Conservation (phyloP, 192 early-diverging fungal species). For the Entomortierella parvispora region DNA sequence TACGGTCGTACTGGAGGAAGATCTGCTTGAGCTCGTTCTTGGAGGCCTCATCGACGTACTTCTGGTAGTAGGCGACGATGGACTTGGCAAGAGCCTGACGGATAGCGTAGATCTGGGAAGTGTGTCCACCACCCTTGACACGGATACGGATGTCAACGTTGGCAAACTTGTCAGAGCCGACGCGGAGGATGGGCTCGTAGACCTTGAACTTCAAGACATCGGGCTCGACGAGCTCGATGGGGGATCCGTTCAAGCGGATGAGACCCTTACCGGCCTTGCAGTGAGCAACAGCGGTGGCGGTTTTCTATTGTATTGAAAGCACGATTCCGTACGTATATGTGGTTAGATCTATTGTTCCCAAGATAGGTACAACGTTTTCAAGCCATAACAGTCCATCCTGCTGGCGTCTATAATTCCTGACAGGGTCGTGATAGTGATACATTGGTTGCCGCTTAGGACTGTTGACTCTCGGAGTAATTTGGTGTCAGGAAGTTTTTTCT, state of each 20-base stretch:
- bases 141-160: conserved; percentile 97
- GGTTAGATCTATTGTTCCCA: background rate
- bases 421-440: too few species aligned
- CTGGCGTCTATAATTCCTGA: too few species aligned
- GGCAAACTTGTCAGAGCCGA: conserved; percentile 97
- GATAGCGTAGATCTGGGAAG: conserved; percentile 95
- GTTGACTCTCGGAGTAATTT: too few species aligned
- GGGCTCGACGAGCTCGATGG: conserved; percentile 95
- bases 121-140: conserved; percentile 94
- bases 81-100: conserved; percentile 98
- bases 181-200: conserved; percentile 96
- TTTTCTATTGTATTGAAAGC: conserved; percentile 72
- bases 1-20: conserved; percentile 87
- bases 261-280: conserved; percentile 98
- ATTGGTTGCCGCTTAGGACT: too few species aligned
- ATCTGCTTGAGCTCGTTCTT: conserved; percentile 97
- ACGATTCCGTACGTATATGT: too few species aligned
- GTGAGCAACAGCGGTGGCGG: conserved; percentile 98
- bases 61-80: conserved; percentile 96
- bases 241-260: conserved; percentile 97
- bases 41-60: conserved; percentile 96
- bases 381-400: too few species aligned
- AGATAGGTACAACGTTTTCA: background rate
- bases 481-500: too few species aligned
- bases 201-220: conserved; percentile 98